Evolutionary conservation across 768 basidiomycete species (phyloP).

Genomic region (Leucosporidium yakuticum): DNA sequence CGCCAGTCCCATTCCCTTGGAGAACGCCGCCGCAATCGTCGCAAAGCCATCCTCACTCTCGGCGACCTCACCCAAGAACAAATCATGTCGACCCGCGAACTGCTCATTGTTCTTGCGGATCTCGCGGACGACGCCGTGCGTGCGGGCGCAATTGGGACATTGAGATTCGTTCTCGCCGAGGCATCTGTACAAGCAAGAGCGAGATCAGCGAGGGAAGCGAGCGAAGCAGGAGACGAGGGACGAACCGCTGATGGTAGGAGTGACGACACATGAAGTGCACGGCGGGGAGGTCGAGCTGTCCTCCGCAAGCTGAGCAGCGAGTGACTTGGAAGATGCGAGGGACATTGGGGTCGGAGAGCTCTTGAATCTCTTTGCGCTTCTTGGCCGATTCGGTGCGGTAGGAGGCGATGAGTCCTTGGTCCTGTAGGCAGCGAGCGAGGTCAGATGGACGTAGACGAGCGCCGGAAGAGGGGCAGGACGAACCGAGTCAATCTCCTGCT

Average conservation of each 20-base stretch:
- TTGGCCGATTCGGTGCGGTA: slow-evolving; percentile 77
- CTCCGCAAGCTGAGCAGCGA: slow-evolving; percentile 80
- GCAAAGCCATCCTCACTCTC: slow-evolving; percentile 45
- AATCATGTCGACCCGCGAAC: slow-evolving; percentile 52
- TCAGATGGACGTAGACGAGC: neutral
- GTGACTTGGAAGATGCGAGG: slow-evolving; percentile 92
- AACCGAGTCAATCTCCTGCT: slow-evolving; percentile 73
- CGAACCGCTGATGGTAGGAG: slow-evolving; percentile 85
- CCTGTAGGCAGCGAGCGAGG: slow-evolving; percentile 49
- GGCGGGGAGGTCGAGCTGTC: slow-evolving; percentile 83
- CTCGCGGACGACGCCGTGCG: slow-evolving; percentile 83
- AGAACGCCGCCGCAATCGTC: slow-evolving; percentile 44
- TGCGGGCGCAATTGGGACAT: slow-evolving; percentile 80
- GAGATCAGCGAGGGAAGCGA: neutral
- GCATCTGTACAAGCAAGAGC: slow-evolving; percentile 53
- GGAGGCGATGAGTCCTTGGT: slow-evolving; percentile 76
- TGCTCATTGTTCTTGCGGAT: slow-evolving; percentile 79
- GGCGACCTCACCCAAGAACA: slow-evolving; percentile 44
- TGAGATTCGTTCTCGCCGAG: slow-evolving; percentile 81
- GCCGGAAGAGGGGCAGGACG: slow-evolving; percentile 39
- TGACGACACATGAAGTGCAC: slow-evolving; percentile 99
- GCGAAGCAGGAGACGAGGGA: neutral
- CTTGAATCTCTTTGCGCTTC: slow-evolving; percentile 73
- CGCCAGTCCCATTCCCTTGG: slow-evolving; percentile 36
- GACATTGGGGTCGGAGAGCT: slow-evolving; percentile 67